Conservation (phyloP, 2,329 filamentous ascomycete species). For the Endothia cerciana region DNA sequence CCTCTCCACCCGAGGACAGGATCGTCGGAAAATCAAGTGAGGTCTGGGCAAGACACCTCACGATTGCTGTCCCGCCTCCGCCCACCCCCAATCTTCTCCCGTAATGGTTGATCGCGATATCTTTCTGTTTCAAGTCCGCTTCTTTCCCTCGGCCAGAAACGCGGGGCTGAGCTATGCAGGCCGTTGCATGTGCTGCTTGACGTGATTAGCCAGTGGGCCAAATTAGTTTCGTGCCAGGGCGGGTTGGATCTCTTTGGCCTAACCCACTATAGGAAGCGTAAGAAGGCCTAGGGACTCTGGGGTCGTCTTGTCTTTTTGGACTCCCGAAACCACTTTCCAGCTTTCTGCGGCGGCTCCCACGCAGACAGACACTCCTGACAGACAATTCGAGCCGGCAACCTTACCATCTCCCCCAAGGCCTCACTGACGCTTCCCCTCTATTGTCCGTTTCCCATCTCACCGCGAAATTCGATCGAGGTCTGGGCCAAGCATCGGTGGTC, state of each 20-base stretch:
- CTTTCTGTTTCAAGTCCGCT: neutral
- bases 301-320: slow-evolving; percentile 14
- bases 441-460: neutral
- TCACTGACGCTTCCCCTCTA: too few species aligned
- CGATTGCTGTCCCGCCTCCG: neutral
- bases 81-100: neutral
- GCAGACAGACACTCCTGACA: neutral
- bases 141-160: neutral
- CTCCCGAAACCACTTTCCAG: slow-evolving; percentile 18
- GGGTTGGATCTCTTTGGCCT: neutral
- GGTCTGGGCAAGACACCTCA: neutral
- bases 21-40: too few species aligned
- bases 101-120: neutral
- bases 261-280: neutral
- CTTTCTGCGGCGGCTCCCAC: neutral
- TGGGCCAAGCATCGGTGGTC: neutral
- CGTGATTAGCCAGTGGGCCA: neutral
- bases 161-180: slow-evolving; percentile 2
- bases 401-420: too few species aligned
- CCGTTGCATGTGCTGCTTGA: slow-evolving; percentile 1
- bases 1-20: neutral
- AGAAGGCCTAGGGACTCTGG: slow-evolving; percentile 1
- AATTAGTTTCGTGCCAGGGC: slow-evolving; percentile 1
- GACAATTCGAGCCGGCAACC: neutral
- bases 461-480: neutral